phyloP scores from a whole-genome alignment of 805 yeast genomes.

The Candida incommunis region DNA sequence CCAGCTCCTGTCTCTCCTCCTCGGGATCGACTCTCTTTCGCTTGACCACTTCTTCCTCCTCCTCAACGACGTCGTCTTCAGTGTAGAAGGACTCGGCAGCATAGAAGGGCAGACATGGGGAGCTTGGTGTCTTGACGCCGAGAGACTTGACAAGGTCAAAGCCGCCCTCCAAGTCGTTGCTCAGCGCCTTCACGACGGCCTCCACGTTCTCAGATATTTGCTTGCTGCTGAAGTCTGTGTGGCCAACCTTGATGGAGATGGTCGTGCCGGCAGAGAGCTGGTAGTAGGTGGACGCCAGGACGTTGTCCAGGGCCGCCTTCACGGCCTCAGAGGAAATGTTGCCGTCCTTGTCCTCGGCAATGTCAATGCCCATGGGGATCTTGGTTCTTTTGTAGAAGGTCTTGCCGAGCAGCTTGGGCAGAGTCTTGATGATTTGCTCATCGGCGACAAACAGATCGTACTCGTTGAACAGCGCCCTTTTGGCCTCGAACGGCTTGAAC shows the following conservation, averaged over 20 bases:
- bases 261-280: conserved; percentile 63
- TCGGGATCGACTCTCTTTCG: conserved; percentile 15
- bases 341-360: conserved; percentile 16
- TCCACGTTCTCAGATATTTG: conserved; percentile 48
- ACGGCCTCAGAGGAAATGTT: conserved; percentile 38
- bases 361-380: conserved; percentile 38
- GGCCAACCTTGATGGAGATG: conserved; percentile 54
- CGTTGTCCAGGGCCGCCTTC: conserved; percentile 42
- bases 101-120: conserved; percentile 80
- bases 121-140: conserved; percentile 53
- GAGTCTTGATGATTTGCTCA: conserved; percentile 60
- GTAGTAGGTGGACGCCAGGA: conserved; percentile 43
- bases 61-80: conserved; percentile 34
- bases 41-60: conserved; percentile 23
- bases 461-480: conserved; percentile 54
- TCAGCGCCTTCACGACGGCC: conserved; percentile 36
- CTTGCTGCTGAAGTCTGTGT: conserved; percentile 28
- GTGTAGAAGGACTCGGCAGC: conserved; percentile 39
- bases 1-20: conserved; percentile 31
- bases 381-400: conserved; percentile 64
- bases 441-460: conserved; percentile 76
- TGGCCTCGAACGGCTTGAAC: conserved; percentile 78
- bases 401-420: conserved; percentile 78
- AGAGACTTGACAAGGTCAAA: conserved; percentile 22
- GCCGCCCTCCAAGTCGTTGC: conserved; percentile 14